Evolutionary conservation across 208 protist genomes (phyloP).

Genomic region (Angomonas desouzai): DNA sequence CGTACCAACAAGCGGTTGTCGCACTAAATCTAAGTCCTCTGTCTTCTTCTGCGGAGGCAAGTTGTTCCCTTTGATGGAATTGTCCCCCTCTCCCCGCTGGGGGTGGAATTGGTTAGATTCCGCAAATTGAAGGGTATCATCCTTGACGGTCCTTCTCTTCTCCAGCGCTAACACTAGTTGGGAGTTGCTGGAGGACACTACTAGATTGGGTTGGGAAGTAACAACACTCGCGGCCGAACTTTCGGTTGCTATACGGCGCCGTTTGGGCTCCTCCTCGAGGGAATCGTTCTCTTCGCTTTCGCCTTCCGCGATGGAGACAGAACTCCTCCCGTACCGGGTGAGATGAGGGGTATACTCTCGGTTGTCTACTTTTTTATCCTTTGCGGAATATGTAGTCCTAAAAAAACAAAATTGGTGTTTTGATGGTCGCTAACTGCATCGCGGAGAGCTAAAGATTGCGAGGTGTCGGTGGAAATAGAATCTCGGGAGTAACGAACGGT

Average conservation of each 20-base stretch:
- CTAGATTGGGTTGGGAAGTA: background rate
- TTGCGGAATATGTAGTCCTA: conserved; percentile 1
- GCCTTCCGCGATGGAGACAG: background rate
- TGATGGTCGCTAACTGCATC: background rate
- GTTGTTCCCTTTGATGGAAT: background rate
- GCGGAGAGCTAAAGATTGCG: background rate
- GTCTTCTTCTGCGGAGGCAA: background rate
- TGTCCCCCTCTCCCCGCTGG: background rate
- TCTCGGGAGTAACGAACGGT: background rate
- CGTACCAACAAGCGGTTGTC: background rate
- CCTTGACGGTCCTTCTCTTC: background rate
- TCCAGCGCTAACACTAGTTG: background rate
- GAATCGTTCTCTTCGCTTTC: conserved; percentile 7
- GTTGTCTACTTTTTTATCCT: background rate
- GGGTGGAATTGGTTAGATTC: background rate
- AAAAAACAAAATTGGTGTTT: conserved; percentile 9
- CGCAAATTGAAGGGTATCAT: background rate
- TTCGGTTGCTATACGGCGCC: background rate
- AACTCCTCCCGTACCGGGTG: background rate
- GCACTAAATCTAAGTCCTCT: background rate
- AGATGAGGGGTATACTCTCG: background rate
- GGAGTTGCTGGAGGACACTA: conserved; percentile 5
- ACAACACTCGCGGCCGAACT: background rate
- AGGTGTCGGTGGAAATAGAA: background rate
- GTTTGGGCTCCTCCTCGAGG: background rate